phyloP scores from a whole-genome alignment of 192 early-diverging fungal genomes.

The Coemansia sp. region DNA sequence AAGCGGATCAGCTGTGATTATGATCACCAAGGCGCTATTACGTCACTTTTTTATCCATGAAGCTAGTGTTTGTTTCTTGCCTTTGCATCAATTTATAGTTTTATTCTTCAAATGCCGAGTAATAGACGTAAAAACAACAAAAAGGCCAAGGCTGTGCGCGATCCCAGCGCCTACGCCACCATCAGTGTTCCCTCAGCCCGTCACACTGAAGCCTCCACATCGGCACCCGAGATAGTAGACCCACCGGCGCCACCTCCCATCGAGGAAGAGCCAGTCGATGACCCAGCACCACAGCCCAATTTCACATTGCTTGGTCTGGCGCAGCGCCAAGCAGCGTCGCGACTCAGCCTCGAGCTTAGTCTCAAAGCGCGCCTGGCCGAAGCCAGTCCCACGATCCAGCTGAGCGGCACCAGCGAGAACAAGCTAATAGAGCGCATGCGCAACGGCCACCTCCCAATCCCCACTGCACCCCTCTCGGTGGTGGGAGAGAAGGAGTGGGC shows the following conservation, averaged over 20 bases:
- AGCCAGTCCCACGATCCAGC: not conserved
- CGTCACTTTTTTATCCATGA: not conserved
- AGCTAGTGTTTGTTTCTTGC: not conserved
- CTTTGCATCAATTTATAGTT: not conserved
- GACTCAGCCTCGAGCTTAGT: slow-evolving; percentile 11
- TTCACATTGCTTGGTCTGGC: slow-evolving; percentile 12
- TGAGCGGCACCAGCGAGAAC: slow-evolving; percentile 14
- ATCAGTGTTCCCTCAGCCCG: slow-evolving; percentile 9
- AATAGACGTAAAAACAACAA: not conserved
- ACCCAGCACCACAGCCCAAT: not conserved
- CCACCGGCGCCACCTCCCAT: not conserved
- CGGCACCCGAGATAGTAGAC: not conserved
- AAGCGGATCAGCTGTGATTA: not conserved
- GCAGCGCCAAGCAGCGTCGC: slow-evolving; percentile 14
- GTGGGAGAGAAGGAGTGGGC: slow-evolving; percentile 18
- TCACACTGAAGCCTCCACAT: not conserved
- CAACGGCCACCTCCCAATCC: not conserved
- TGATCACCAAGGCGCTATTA: not conserved
- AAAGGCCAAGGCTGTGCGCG: slow-evolving; percentile 9
- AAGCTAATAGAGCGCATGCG: slow-evolving; percentile 17
- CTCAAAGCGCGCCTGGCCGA: not conserved
- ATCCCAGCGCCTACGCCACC: slow-evolving; percentile 15
- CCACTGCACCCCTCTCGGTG: not conserved
- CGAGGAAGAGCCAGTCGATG: not conserved
- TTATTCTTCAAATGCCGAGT: not conserved